These are phyloP conservation scores for Penicillium tannophilum DNA, from an alignment of 495 filamentous ascomycete genomes.

Conservation along the genomic window DNA sequence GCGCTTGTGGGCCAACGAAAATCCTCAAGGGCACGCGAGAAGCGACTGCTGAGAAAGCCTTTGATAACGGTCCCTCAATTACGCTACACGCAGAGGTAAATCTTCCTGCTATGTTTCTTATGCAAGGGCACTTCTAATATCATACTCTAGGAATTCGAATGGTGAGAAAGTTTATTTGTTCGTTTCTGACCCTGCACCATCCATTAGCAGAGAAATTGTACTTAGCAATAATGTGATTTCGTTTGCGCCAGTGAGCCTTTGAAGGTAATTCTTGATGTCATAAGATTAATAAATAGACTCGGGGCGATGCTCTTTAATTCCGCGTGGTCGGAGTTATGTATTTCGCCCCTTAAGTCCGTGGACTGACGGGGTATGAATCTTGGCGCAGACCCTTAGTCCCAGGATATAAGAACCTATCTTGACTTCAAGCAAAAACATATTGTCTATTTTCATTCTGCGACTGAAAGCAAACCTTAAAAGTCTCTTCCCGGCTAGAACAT, in stretches of 20 bases:
- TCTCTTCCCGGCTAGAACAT: neutral
- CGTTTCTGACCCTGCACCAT: no score
- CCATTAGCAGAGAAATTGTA: no score
- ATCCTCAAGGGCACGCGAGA: slow-evolving; percentile 11
- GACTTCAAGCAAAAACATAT: neutral
- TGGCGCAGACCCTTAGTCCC: neutral
- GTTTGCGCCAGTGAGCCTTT: no score
- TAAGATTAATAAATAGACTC: no score
- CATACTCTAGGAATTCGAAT: slow-evolving; percentile 12
- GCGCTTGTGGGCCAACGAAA: slow-evolving; percentile 18
- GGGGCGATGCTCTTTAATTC: neutral
- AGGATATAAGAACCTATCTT: neutral
- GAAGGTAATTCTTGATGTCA: no score
- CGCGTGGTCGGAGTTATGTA: neutral
- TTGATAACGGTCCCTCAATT: slow-evolving; percentile 19
- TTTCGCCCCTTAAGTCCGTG: neutral
- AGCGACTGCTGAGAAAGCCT: neutral
- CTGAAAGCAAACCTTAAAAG: neutral
- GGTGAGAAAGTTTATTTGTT: slow-evolving; percentile 4
- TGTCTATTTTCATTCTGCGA: neutral
- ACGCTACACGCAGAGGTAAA: slow-evolving; percentile 21
- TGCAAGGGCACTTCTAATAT: neutral
- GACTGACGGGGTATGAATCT: neutral
- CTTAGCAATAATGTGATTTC: no score
- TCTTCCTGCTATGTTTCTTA: neutral